Percentiles rank a stretch among this genome's conserved stretches.
phyloP scores from a whole-genome alignment of 345 rosid species.

The Lumnitzera racemosa region DNA sequence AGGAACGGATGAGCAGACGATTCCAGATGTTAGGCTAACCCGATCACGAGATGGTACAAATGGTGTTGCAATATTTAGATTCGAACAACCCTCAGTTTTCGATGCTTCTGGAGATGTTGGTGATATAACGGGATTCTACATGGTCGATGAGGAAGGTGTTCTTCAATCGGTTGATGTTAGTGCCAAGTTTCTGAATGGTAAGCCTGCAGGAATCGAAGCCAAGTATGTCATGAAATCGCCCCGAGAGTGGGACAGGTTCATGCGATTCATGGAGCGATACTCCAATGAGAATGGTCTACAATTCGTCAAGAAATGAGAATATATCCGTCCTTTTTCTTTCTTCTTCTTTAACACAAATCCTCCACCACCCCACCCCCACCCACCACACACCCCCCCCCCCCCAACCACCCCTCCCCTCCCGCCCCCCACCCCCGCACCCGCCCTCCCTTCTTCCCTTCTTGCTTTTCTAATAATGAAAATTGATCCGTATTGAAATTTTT shows the following conservation, averaged over 20 bases:
- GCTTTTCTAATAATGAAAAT: too few relatives aligned
- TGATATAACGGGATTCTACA: conserved; percentile 89
- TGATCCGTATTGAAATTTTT: too few relatives aligned
- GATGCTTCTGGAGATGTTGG: conserved; percentile 83
- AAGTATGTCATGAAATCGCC: conserved; percentile 78
- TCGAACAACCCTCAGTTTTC: conserved; percentile 84
- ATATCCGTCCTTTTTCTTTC: conserved; percentile 9
- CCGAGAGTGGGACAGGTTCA: conserved; percentile 89
- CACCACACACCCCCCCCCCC: too few relatives aligned
- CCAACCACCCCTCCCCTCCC: too few relatives aligned
- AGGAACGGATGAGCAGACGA: conserved; percentile 83
- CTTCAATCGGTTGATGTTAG: conserved; percentile 88
- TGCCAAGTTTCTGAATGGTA: conserved; percentile 89
- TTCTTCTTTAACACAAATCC: too few relatives aligned
- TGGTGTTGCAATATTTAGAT: conserved; percentile 74
- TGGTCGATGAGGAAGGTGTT: conserved; percentile 94
- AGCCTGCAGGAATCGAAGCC: conserved; percentile 79
- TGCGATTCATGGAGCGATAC: conserved; percentile 97
- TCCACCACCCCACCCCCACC: too few relatives aligned
- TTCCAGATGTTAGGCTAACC: conserved; percentile 82
- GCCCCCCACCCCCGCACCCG: too few relatives aligned
- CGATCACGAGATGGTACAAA: conserved; percentile 80
- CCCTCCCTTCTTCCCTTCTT: too few relatives aligned
- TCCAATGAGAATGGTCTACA: conserved; percentile 78
- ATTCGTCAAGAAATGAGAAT: conserved; percentile 67